phyloP scores from a whole-genome alignment of 106 monocot species.

The Cymbidium sinense region DNA sequence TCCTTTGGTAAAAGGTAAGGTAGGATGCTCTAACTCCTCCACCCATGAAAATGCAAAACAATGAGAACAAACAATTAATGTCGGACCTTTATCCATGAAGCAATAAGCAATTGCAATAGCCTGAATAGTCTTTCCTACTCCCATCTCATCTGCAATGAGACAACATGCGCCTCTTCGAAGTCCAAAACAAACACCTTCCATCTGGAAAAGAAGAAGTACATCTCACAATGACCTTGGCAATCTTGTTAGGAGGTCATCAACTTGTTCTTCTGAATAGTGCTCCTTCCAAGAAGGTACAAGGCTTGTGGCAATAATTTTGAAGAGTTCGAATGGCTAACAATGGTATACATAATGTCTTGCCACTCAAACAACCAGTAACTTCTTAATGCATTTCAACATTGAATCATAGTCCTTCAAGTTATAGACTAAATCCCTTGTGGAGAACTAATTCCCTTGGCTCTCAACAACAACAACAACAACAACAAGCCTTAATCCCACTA shows the following conservation, averaged over 20 bases:
- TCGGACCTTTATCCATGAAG: conserved; percentile 62
- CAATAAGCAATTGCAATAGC: too few relatives aligned
- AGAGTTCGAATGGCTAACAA: conserved; percentile 41
- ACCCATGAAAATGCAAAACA: conserved; percentile 95
- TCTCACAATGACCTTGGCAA: conserved; percentile 44
- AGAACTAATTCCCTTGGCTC: too few relatives aligned
- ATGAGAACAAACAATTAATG: conserved; percentile 91
- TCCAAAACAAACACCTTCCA: conserved; percentile 83
- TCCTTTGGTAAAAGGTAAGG: too few relatives aligned
- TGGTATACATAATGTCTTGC: conserved; percentile 71
- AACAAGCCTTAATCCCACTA: too few relatives aligned
- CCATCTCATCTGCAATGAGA: conserved; percentile 99
- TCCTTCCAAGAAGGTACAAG: too few relatives aligned
- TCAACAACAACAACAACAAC: too few relatives aligned
- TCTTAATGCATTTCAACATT: conserved; percentile 31
- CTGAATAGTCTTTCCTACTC: too few relatives aligned
- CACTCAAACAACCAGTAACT: conserved; percentile 36
- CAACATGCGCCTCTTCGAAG: conserved; percentile 85
- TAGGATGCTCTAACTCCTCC: conserved; percentile 90
- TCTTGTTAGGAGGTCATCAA: conserved; percentile 45
- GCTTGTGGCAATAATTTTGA: too few relatives aligned
- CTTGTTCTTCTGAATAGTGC: too few relatives aligned
- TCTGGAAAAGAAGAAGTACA: conserved; percentile 78
- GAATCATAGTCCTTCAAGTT: conserved; percentile 58
- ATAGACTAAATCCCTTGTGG: conserved; percentile 27